Evolutionary conservation across 1,139 yeast species (phyloP).

Genomic region (Yamadazyma epiphylla): DNA sequence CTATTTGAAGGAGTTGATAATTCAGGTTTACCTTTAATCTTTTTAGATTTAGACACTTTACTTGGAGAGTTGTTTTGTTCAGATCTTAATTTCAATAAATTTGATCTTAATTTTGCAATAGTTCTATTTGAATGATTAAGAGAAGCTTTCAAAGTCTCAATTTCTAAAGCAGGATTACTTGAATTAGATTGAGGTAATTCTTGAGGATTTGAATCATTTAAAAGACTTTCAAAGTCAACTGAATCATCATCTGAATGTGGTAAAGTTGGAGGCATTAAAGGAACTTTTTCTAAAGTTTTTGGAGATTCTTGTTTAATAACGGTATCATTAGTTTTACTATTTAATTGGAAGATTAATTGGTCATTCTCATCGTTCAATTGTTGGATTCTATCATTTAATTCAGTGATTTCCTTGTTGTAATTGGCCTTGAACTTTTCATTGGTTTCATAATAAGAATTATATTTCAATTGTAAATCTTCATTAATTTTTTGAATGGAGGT

Average conservation of each 20-base stretch:
- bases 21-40: slow-evolving; percentile 14
- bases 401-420: slow-evolving; percentile 38
- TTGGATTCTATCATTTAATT: slow-evolving; percentile 47
- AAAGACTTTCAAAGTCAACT: slow-evolving; percentile 31
- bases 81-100: slow-evolving; percentile 39
- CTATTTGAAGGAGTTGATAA: slow-evolving; percentile 16
- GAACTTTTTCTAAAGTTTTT: not conserved
- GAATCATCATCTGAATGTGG: slow-evolving; percentile 24
- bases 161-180: slow-evolving; percentile 52
- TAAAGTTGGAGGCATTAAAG: slow-evolving; percentile 7
- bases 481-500: slow-evolving; percentile 36
- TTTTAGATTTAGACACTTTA: slow-evolving; percentile 16
- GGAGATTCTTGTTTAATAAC: slow-evolving; percentile 8
- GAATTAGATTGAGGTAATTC: slow-evolving; percentile 36
- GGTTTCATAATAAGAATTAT: slow-evolving; percentile 31
- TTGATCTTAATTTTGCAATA: slow-evolving; percentile 51
- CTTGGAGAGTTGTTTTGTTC: slow-evolving; percentile 11
- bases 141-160: slow-evolving; percentile 65
- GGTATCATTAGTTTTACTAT: slow-evolving; percentile 10
- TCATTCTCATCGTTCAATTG: slow-evolving; percentile 66
- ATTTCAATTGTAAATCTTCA: slow-evolving; percentile 46
- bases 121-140: slow-evolving; percentile 63
- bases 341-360: slow-evolving; percentile 41
- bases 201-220: slow-evolving; percentile 27
- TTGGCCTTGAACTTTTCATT: slow-evolving; percentile 30